A percentile compares a stretch with the other conserved stretches of the same genome.
These are phyloP conservation scores for Trypethelium eluteriae DNA, from an alignment of 495 filamentous ascomycete species.

Conservation along the genomic window DNA sequence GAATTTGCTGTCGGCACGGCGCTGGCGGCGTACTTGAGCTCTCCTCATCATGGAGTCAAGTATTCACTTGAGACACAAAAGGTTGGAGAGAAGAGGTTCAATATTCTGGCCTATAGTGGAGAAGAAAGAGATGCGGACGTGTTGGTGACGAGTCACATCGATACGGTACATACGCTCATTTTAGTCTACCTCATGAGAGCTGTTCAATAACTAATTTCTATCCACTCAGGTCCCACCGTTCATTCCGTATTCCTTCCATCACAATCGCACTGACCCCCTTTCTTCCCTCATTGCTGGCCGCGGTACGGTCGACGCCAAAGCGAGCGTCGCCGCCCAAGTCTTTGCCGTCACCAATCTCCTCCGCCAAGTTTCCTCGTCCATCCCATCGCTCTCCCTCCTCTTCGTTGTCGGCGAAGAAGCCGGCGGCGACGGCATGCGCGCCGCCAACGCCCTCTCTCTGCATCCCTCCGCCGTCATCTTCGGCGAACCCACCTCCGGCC, in stretches of 20 bases:
- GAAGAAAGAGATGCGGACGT: conserved; percentile 50
- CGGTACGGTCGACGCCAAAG: conserved; percentile 87
- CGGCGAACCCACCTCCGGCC: conserved; percentile 82
- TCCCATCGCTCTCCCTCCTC: conserved; percentile 54
- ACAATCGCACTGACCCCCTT: conserved; percentile 27
- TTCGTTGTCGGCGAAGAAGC: conserved; percentile 88
- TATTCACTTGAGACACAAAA: conserved; percentile 61
- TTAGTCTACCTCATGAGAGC: not conserved
- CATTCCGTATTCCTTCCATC: conserved; percentile 53
- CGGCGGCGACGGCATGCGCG: conserved; percentile 74
- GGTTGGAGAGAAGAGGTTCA: conserved; percentile 48
- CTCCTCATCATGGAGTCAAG: conserved; percentile 26
- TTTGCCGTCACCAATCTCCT: conserved; percentile 61
- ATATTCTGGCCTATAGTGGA: conserved; percentile 71
- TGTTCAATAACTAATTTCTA: not conserved
- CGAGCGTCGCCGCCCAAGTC: conserved; percentile 66
- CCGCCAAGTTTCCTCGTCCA: not conserved
- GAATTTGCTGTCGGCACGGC: conserved; percentile 63
- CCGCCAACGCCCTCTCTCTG: conserved; percentile 47
- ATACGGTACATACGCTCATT: conserved; percentile 40
- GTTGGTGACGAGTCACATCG: conserved; percentile 68
- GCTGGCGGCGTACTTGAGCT: conserved; percentile 57
- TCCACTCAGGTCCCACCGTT: conserved; percentile 50
- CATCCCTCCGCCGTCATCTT: conserved; percentile 69
- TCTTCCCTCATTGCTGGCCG: conserved; percentile 54